Percentiles rank a stretch among this genome's conserved stretches.
Conservation (phyloP, 2,329 filamentous ascomycete species). For the Xylariaceae sp. region DNA sequence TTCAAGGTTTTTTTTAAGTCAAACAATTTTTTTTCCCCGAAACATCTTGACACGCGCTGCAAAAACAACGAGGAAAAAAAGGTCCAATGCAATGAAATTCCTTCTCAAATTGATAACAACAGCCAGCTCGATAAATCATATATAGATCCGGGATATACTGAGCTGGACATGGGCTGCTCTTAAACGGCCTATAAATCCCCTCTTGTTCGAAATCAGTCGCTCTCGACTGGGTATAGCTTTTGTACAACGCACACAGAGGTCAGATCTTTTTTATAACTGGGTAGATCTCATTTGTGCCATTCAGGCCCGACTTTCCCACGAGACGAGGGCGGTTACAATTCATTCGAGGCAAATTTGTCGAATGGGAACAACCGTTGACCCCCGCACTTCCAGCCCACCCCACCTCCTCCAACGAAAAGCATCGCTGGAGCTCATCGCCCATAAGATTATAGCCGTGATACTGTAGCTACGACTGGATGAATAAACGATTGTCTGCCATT, state of each 20-base stretch:
- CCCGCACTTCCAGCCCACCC: slow-evolving; percentile 10
- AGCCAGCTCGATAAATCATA: too few species aligned
- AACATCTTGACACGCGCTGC: background rate
- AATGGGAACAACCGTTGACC: slow-evolving; percentile 10
- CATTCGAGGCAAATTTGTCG: slow-evolving; percentile 10
- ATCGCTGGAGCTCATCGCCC: background rate
- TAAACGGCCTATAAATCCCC: background rate
- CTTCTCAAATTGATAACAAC: too few species aligned
- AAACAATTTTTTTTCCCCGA: too few species aligned
- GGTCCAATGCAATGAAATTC: too few species aligned
- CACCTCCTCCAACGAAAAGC: slow-evolving; percentile 9
- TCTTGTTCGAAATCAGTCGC: too few species aligned
- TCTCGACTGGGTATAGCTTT: background rate
- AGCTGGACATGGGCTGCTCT: too few species aligned
- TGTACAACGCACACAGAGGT: slow-evolving; percentile 14
- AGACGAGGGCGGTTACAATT: background rate
- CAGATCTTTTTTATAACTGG: too few species aligned
- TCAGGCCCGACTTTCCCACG: background rate
- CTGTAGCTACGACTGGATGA: background rate
- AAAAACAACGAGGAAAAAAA: background rate
- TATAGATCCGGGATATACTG: too few species aligned
- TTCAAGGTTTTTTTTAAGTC: too few species aligned
- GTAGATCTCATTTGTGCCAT: slow-evolving; percentile 2
- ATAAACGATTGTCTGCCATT: slow-evolving; percentile 7
- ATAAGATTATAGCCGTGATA: slow-evolving; percentile 16